Conservation (phyloP, 495 filamentous ascomycete genomes). For the Tetracladium marchalianum region DNA sequence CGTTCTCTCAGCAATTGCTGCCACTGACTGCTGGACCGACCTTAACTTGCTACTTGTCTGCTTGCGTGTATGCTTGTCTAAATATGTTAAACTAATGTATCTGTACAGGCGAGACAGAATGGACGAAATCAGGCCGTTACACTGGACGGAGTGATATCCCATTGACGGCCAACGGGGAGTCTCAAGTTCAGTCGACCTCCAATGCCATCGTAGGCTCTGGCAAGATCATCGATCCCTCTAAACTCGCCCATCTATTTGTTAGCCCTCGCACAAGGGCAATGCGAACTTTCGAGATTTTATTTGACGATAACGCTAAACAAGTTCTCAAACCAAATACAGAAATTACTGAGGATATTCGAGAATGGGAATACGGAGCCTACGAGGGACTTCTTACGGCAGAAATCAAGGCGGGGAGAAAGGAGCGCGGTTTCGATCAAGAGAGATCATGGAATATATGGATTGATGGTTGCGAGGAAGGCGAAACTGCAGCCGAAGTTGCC, state of each 20-base stretch:
- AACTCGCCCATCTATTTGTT: slow-evolving; percentile 60
- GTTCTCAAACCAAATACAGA: slow-evolving; percentile 35
- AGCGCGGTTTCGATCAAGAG: slow-evolving; percentile 41
- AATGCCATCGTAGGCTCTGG: slow-evolving; percentile 58
- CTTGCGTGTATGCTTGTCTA: neutral
- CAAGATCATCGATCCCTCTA: slow-evolving; percentile 57
- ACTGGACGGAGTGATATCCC: slow-evolving; percentile 66
- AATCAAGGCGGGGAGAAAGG: slow-evolving; percentile 44
- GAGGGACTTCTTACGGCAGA: slow-evolving; percentile 59
- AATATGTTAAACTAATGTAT: neutral
- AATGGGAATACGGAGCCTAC: slow-evolving; percentile 77
- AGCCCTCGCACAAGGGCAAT: slow-evolving; percentile 64
- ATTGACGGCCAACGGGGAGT: slow-evolving; percentile 61
- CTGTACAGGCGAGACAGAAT: slow-evolving; percentile 58
- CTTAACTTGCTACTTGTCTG: neutral
- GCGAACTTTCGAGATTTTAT: slow-evolving; percentile 61
- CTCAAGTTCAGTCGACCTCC: slow-evolving; percentile 54
- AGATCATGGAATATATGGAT: slow-evolving; percentile 55
- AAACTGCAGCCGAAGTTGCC: slow-evolving; percentile 46
- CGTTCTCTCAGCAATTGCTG: neutral
- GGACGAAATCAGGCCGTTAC: slow-evolving; percentile 71
- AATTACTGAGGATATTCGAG: slow-evolving; percentile 52
- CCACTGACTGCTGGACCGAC: no score
- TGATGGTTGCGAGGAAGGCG: slow-evolving; percentile 53
- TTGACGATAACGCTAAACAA: slow-evolving; percentile 36